A percentile compares a stretch with the other conserved stretches of the same genome.
Evolutionary conservation across 1,284 basidiomycete genomes (phyloP).

Genomic region (Sporisorium scitamineum): DNA sequence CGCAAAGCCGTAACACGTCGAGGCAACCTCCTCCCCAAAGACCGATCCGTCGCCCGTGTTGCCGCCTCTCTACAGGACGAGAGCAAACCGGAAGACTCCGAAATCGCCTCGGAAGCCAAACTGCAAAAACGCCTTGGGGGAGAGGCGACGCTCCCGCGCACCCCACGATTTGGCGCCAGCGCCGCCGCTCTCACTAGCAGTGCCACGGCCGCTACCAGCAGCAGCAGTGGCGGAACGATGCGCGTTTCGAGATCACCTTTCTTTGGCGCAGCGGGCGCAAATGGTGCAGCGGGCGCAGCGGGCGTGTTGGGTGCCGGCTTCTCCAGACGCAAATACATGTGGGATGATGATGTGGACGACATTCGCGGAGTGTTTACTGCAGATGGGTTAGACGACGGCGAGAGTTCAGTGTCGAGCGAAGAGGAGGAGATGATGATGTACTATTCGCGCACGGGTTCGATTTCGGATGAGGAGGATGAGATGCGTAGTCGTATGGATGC

Average conservation of each 20-base stretch:
- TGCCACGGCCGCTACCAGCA: background rate
- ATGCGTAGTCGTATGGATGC: conserved; percentile 9
- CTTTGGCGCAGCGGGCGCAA: conserved; percentile 15
- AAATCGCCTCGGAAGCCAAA: conserved; percentile 66
- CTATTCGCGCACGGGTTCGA: conserved; percentile 38
- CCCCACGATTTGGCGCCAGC: conserved; percentile 33
- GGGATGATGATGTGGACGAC: conserved; percentile 54
- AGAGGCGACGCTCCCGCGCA: conserved; percentile 40
- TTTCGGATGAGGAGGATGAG: conserved; percentile 35
- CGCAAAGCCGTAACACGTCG: conserved; percentile 40
- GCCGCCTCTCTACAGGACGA: conserved; percentile 64
- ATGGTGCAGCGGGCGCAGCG: background rate
- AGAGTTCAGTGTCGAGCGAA: conserved; percentile 39
- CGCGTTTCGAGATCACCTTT: conserved; percentile 29
- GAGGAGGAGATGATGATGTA: conserved; percentile 50
- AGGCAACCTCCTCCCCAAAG: conserved; percentile 46
- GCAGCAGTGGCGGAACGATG: background rate
- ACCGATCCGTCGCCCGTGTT: conserved; percentile 58
- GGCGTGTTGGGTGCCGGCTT: conserved; percentile 3
- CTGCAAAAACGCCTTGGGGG: conserved; percentile 58
- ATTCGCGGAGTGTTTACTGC: conserved; percentile 42
- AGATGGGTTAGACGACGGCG: conserved; percentile 34
- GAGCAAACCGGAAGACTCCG: conserved; percentile 54
- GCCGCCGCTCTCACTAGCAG: background rate
- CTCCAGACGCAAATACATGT: conserved; percentile 41